Percentiles rank a stretch among this genome's conserved stretches.
phyloP scores from a whole-genome alignment of 2,329 filamentous ascomycete genomes.

The Nannizziopsis arthrosporioides region DNA sequence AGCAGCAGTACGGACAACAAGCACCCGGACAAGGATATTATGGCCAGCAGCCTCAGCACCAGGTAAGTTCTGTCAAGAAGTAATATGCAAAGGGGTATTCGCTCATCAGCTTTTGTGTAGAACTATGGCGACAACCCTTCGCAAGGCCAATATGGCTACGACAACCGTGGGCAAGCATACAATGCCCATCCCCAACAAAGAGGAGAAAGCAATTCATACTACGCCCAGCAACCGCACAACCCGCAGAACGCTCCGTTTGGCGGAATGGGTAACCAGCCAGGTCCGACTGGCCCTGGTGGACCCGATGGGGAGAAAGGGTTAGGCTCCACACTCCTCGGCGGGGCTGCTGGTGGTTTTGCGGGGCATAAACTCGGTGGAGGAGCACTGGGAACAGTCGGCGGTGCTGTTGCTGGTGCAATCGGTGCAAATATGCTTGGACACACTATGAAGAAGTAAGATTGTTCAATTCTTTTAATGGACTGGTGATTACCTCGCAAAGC shows the following conservation, averaged over 20 bases:
- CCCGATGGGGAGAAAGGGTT: conserved; percentile 27
- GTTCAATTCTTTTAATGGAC: background rate
- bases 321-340: conserved; percentile 29
- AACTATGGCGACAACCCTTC: background rate
- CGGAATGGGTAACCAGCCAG: conserved; percentile 4
- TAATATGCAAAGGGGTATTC: background rate
- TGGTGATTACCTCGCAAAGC: too few relatives aligned
- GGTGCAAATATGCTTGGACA: conserved; percentile 22
- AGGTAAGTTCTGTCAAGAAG: conserved; percentile 18
- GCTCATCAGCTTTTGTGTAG: background rate
- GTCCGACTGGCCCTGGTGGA: conserved; percentile 11
- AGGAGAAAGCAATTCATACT: conserved; percentile 24
- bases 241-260: conserved; percentile 5
- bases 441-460: conserved; percentile 22
- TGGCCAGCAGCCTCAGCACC: conserved; percentile 14
- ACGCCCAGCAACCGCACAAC: conserved; percentile 17
- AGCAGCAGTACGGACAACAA: too few relatives aligned
- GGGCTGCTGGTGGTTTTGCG: conserved; percentile 27
- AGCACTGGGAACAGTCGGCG: conserved; percentile 24
- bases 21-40: too few relatives aligned
- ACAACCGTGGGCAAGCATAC: conserved; percentile 19
- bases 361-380: conserved; percentile 29
- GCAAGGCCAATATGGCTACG: conserved; percentile 15
- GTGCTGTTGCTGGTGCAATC: conserved; percentile 25
- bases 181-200: conserved; percentile 19